Conservation (phyloP, 768 basidiomycete species). For the Serendipita sp. region DNA sequence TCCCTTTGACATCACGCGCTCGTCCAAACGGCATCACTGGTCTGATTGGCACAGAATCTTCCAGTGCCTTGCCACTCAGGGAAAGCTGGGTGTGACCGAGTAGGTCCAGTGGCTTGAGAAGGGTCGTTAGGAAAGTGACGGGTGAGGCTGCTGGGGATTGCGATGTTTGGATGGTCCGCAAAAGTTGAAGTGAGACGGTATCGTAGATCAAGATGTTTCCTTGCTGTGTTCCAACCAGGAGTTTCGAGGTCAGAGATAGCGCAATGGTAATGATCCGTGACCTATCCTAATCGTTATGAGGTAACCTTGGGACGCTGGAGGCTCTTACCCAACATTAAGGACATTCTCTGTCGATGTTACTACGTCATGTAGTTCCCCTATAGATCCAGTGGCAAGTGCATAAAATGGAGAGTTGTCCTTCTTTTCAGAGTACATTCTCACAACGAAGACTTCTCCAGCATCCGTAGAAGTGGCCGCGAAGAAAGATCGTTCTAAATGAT, state of each 20-base stretch:
- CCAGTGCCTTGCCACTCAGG: conserved; percentile 22
- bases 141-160: conserved; percentile 23
- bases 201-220: conserved; percentile 73
- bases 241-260: conserved; percentile 62
- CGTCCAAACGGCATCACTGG: conserved; percentile 58
- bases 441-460: conserved; percentile 41
- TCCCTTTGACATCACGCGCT: conserved; percentile 51
- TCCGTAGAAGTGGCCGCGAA: conserved; percentile 60
- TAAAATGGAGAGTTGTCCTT: conserved; percentile 14
- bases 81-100: conserved; percentile 59
- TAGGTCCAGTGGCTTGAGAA: conserved; percentile 79
- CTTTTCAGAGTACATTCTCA: conserved; percentile 45
- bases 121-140: conserved; percentile 57
- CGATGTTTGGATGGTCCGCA: conserved; percentile 55
- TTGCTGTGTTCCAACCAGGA: conserved; percentile 64
- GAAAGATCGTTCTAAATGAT: conserved; percentile 73
- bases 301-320: conserved; percentile 3
- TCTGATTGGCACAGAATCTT: conserved; percentile 48
- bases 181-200: conserved; percentile 74
- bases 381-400: neutral
- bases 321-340: conserved; percentile 52
- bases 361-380: neutral
- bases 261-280: conserved; percentile 53
- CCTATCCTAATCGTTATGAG: conserved; percentile 5
- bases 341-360: conserved; percentile 14